Base-by-base conservation (phyloP, 169 alveolate genomes). In the Plasmodium gallinaceum region DNA sequence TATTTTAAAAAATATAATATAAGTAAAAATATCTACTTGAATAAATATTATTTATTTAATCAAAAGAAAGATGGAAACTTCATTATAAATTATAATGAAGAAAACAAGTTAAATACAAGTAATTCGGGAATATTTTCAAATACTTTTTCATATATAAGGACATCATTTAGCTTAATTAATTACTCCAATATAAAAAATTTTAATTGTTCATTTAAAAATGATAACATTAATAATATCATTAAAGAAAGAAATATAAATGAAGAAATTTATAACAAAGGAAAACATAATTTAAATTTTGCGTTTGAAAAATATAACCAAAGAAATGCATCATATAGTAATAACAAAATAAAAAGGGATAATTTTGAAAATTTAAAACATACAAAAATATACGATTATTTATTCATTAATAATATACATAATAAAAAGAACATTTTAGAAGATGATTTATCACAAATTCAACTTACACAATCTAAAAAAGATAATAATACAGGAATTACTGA, bases 1-100 rank as follows among this genome's bases (percentile, higher is more conserved):
- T 48, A 48, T n/a, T 12, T 1, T n/a, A 10, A 48, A n/a, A 48
- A 48, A n/a, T 10, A 5, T 48, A n/a, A 12, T 68, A 5, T 61
- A 39, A 37, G 0, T 12, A 37, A 42, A 72, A 24, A 60, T 20
- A 51, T 39, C 14, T 68, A 20, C 51, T 52, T 61, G 48, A 37
- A 72, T 72, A 61, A 72, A 48, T 39, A 45, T 20, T 14, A 24
- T 54, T n/a, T 72, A 7, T n/a, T 20, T 72, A 72, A 54, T 61
- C 39, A 32, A 32, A 32, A 32, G 39, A 32, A 32, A 32, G 4
- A 32, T 32, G 60, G 16, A 72, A 48, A 52, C 51, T 10, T 26
- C 16, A 24, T 12, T 20, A 39, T 24, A 8, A 16, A n/a, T 7
- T 20, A 24, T 48, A 0, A 60, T 26, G 45, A 72, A 37, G 10